phyloP scores from a whole-genome alignment of 2,329 filamentous ascomycete species.

The Colletotrichum phormii region DNA sequence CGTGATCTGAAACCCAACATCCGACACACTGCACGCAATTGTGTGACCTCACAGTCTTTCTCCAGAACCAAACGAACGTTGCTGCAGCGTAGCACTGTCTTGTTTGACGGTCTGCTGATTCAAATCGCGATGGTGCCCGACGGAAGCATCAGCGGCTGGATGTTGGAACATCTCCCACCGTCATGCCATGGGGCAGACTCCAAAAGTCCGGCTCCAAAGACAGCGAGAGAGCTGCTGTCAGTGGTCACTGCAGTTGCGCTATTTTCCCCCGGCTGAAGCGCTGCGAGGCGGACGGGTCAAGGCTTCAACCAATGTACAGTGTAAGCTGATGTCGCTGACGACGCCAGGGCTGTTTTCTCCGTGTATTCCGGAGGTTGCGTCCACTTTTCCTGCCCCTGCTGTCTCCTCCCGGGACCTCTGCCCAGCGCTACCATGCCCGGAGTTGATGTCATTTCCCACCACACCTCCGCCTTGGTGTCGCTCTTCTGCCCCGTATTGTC shows the following conservation, averaged over 20 bases:
- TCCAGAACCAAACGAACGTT: background rate
- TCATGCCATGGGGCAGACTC: background rate
- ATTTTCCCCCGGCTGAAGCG: constrained; percentile 11
- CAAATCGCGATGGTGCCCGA: background rate
- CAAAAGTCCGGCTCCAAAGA: background rate
- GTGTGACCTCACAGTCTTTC: constrained; percentile 13
- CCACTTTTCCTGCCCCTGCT: constrained; percentile 32
- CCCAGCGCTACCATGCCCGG: constrained; percentile 24
- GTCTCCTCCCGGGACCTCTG: constrained; percentile 26
- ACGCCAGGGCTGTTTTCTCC: constrained; percentile 29
- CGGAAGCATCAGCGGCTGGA: background rate
- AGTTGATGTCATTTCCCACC: constrained; percentile 36
- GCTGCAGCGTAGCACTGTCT: background rate
- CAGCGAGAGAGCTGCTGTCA: background rate
- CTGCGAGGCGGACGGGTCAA: background rate
- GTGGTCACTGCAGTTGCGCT: constrained; percentile 17
- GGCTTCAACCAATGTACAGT: too few species aligned
- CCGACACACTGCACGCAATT: constrained; percentile 19
- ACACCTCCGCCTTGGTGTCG: constrained; percentile 33
- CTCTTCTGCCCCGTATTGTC: constrained; percentile 21
- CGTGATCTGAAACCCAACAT: constrained; percentile 33
- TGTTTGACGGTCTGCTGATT: background rate
- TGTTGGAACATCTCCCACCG: constrained; percentile 2
- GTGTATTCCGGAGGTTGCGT: constrained; percentile 25
- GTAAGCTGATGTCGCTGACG: constrained; percentile 31